These are phyloP conservation scores for Russula sp. DNA, from an alignment of 768 basidiomycete genomes.

Conservation along the genomic window DNA sequence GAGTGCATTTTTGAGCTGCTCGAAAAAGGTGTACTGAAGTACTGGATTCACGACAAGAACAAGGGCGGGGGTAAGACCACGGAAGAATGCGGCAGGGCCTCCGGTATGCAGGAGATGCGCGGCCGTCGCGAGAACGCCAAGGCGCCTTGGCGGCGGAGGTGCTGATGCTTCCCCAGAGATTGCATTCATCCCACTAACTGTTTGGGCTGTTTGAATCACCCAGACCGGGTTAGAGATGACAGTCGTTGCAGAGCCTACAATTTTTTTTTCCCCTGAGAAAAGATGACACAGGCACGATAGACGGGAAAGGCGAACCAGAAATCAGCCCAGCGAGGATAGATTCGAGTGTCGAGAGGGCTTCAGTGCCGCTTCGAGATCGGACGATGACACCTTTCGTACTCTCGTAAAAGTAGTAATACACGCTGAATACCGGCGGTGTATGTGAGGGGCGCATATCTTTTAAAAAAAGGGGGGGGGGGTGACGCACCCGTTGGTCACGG, in stretches of 20 bases:
- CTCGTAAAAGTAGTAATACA: constrained; percentile 93
- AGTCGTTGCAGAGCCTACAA: constrained; percentile 77
- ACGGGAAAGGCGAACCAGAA: constrained; percentile 50
- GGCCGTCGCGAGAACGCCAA: constrained; percentile 61
- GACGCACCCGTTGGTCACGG: constrained; percentile 82
- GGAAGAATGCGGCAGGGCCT: constrained; percentile 81
- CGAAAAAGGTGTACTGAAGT: constrained; percentile 90
- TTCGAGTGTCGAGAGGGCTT: constrained; percentile 77
- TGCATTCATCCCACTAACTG: constrained; percentile 50
- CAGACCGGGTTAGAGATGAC: constrained; percentile 92
- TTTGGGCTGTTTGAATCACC: constrained; percentile 92
- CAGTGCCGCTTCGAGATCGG: constrained; percentile 48
- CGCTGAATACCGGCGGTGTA: constrained; percentile 38
- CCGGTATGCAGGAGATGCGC: constrained; percentile 63
- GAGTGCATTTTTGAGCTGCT: constrained; percentile 86
- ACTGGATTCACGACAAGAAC: constrained; percentile 93
- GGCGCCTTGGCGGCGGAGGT: constrained; percentile 39
- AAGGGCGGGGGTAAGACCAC: constrained; percentile 91
- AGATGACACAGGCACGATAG: background rate
- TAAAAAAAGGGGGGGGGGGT: background rate
- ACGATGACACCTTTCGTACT: constrained; percentile 55
- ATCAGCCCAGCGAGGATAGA: constrained; percentile 85
- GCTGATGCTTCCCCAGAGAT: constrained; percentile 13
- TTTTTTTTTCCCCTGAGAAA: constrained; percentile 4
- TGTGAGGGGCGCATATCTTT: background rate